Percentiles rank a stretch among this genome's conserved stretches.
Conservation (phyloP, 768 basidiomycete species). For the Dacryopinax spathularia region DNA sequence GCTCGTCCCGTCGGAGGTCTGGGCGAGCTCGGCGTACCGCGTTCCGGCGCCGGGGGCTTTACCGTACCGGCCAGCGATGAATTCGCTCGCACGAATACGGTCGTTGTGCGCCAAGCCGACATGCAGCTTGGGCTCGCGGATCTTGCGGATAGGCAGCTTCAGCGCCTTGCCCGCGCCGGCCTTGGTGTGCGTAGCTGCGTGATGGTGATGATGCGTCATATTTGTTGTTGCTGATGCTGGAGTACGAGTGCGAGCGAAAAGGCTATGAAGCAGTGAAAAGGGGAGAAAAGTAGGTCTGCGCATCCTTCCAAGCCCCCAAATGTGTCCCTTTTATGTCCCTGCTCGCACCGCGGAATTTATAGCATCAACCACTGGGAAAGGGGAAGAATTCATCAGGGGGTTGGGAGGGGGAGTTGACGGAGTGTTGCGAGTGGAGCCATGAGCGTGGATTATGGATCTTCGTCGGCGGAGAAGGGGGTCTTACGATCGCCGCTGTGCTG, state of each 20-base stretch:
- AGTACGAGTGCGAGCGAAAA: not conserved
- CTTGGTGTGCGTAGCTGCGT: not conserved
- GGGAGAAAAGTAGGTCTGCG: not conserved
- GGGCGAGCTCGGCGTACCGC: not conserved
- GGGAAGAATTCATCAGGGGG: not conserved
- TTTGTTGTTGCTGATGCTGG: not conserved
- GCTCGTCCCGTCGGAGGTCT: slow-evolving; percentile 5
- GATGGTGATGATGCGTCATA: not conserved
- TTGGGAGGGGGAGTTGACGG: not conserved
- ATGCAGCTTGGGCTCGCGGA: not conserved
- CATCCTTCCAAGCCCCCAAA: not conserved
- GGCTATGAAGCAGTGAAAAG: not conserved
- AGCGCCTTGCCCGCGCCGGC: not conserved
- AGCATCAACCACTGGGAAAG: not conserved
- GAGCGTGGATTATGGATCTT: too few species aligned
- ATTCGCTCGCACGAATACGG: not conserved
- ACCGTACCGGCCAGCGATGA: not conserved
- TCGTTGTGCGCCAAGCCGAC: not conserved
- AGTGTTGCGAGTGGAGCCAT: not conserved
- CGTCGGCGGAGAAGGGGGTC: too few species aligned
- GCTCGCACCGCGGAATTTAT: not conserved
- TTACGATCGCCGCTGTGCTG: not conserved
- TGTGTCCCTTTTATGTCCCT: not conserved
- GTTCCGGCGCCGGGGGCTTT: not conserved
- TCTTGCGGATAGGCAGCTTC: not conserved